Conservation (phyloP, 495 filamentous ascomycete genomes). For the Aspergillus haitiensis region DNA sequence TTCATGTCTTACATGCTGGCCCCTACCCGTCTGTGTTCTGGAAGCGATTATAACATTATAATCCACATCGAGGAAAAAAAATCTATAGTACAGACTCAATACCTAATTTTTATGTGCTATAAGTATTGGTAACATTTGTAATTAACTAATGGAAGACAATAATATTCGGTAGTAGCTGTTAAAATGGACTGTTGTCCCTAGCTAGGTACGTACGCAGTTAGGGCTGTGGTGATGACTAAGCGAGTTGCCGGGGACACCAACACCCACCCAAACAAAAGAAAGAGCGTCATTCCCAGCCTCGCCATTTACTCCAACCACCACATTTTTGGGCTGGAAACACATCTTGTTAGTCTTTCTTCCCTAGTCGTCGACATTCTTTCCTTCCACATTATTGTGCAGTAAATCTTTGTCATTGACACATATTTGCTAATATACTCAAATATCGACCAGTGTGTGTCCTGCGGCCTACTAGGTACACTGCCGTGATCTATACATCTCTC, state of each 20-base stretch:
- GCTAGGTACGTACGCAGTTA: too few species aligned
- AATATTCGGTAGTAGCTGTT: too few species aligned
- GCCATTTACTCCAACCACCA: slow-evolving; percentile 42
- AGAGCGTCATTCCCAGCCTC: slow-evolving; percentile 41
- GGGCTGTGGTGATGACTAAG: slow-evolving; percentile 22
- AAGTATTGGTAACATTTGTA: too few species aligned
- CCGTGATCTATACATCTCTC: slow-evolving; percentile 8
- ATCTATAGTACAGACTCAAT: too few species aligned
- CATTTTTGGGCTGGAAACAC: slow-evolving; percentile 29
- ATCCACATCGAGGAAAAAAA: too few species aligned
- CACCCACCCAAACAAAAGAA: slow-evolving; percentile 29
- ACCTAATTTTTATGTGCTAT: too few species aligned
- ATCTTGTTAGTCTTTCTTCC: slow-evolving; percentile 11
- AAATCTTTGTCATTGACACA: too few species aligned
- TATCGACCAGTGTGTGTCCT: background rate
- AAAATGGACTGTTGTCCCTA: too few species aligned
- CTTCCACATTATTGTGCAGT: slow-evolving; percentile 4
- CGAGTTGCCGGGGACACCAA: slow-evolving; percentile 35
- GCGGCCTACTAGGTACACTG: background rate
- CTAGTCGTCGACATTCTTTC: slow-evolving; percentile 1
- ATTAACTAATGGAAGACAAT: too few species aligned
- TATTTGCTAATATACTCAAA: background rate
- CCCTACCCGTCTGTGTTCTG: too few species aligned
- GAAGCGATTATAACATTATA: too few species aligned
- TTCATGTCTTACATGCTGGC: too few species aligned